Percentiles rank a stretch among this genome's conserved stretches.
These are phyloP conservation scores for Xylaria curta DNA, from an alignment of 495 filamentous ascomycete species.

Conservation along the genomic window DNA sequence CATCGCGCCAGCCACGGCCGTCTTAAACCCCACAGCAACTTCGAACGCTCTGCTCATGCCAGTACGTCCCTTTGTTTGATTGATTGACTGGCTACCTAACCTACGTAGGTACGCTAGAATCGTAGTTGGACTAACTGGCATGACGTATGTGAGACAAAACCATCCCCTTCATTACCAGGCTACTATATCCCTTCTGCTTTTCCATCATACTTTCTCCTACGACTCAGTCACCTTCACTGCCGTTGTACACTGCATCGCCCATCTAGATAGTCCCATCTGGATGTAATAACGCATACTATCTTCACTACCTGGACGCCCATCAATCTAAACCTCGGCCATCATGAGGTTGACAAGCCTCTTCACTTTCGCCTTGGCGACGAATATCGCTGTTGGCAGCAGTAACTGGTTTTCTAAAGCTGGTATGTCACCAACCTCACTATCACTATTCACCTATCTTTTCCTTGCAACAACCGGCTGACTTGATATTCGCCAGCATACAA, in stretches of 20 bases:
- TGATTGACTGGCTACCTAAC: too few species aligned
- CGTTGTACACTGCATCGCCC: not conserved
- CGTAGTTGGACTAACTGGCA: not conserved
- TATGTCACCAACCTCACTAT: conserved; percentile 53
- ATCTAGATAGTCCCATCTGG: too few species aligned
- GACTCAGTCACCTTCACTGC: not conserved
- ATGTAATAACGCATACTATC: not conserved
- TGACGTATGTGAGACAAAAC: conserved; percentile 25
- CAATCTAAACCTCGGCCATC: conserved; percentile 30
- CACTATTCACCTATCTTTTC: not conserved
- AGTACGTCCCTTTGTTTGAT: conserved; percentile 1
- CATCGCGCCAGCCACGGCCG: conserved; percentile 5
- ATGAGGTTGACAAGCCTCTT: conserved; percentile 80
- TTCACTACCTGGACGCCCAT: not conserved
- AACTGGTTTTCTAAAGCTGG: conserved; percentile 83
- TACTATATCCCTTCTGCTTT: not conserved
- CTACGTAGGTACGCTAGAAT: too few species aligned
- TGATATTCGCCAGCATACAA: conserved; percentile 77
- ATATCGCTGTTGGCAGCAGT: conserved; percentile 69
- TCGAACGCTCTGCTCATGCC: not conserved
- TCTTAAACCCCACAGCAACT: not conserved
- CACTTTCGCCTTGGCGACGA: conserved; percentile 72
- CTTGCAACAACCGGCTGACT: conserved; percentile 25
- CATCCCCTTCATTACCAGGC: not conserved
- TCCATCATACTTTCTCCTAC: not conserved